Evolutionary conservation across 176 grass and related monocot genomes (phyloP), one percentile per base, ranked within the genome.

Genomic region (Eragrostis curvula): DNA sequence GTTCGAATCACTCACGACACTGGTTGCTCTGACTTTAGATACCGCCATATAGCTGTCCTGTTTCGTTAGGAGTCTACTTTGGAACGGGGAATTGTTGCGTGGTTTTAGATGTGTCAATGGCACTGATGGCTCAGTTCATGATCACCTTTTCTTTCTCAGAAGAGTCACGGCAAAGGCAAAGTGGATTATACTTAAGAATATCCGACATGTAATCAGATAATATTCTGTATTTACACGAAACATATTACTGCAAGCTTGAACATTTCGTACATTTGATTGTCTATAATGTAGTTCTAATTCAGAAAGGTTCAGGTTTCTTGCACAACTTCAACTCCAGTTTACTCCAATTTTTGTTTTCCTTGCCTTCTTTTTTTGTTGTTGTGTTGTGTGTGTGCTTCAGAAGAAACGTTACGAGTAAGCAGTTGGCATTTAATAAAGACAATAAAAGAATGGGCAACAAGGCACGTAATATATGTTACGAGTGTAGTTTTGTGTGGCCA

Each of bases 21-120:
- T 36, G 53, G 13, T 63, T 15, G 50, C 18, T 77, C 56, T 47
- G 74, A 77, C 42, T 25, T 58, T 62, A 60, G n/a, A 76, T 5
- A 23, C 39, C n/a, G 9, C 13, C 2, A 1, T 8, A 13, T 2
- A 28, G 55, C 14, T 47, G 57, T 28, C 74, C 2, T 46, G 74
- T 62, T n/a, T 78, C 63, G 10, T 78, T 21, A 77, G 2, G 40
- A 29, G 23, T 61, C 8, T 10, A 57, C 20, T 32, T 3, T 20
- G 9, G 23, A 46, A 15, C 5, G 5, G 58, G 48, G 12, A 61
- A 27, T 21, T 65, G 16, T 29, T 77, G 25, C 21, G 48, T 9
- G 21, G 24, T 15, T 78, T 63, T 18, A 60, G 25, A n/a, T 11
- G 7, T 52, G 27, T 36, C 20, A 41, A 42, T 16, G n/a, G 20